phyloP scores from a whole-genome alignment of 371 early-diverging fungal species.

The Ecytonucleospora hepatopenaei region DNA sequence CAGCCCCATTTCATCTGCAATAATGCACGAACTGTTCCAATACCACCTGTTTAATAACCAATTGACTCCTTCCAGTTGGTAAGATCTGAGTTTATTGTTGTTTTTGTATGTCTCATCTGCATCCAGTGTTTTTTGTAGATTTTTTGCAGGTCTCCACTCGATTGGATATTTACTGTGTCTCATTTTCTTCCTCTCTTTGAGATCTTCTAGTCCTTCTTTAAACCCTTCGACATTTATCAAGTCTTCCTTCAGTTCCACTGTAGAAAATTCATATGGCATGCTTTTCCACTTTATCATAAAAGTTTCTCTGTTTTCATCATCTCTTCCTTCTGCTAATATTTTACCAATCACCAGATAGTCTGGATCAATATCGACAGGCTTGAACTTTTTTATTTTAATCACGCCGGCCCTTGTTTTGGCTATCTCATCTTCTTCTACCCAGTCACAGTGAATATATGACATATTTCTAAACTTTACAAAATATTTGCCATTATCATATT shows the following conservation, averaged over 20 bases:
- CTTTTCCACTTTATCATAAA: slow-evolving; percentile 78
- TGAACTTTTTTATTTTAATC: slow-evolving; percentile 61
- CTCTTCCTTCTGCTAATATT: slow-evolving; percentile 42
- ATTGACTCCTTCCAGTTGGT: slow-evolving; percentile 85
- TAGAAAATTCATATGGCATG: slow-evolving; percentile 69
- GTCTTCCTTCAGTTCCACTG: slow-evolving; percentile 69
- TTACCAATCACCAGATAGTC: slow-evolving; percentile 51
- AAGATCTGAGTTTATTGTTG: slow-evolving; percentile 66
- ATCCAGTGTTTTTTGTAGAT: slow-evolving; percentile 15
- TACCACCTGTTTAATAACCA: slow-evolving; percentile 98
- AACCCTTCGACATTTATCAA: slow-evolving; percentile 57
- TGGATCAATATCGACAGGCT: slow-evolving; percentile 40
- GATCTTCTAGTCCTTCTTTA: slow-evolving; percentile 56
- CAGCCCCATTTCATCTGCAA: slow-evolving; percentile 97
- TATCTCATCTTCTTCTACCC: slow-evolving; percentile 63
- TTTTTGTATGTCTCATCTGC: slow-evolving; percentile 19
- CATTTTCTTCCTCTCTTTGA: slow-evolving; percentile 40
- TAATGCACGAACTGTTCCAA: slow-evolving; percentile 79
- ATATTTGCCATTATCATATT: slow-evolving; percentile 42
- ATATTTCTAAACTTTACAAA: slow-evolving; percentile 52
- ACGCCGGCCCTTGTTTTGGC: slow-evolving; percentile 64
- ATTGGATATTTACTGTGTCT: slow-evolving; percentile 31
- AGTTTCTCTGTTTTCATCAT: slow-evolving; percentile 36
- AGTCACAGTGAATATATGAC: slow-evolving; percentile 66
- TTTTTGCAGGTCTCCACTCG: slow-evolving; percentile 53